Conservation (phyloP, 1,284 basidiomycete species). For the Sporisorium exsertum region DNA sequence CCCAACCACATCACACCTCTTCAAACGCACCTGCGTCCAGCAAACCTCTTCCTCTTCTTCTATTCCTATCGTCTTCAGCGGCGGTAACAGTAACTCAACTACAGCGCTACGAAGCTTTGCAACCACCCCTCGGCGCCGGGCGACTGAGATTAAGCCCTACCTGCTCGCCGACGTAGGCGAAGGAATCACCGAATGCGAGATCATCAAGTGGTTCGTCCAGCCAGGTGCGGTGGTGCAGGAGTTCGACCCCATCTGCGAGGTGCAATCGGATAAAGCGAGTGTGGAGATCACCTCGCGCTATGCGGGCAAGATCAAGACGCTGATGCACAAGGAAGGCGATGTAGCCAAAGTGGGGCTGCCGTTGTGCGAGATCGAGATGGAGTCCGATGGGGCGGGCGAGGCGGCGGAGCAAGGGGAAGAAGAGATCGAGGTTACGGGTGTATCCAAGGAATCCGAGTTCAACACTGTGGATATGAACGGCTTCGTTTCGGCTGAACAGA, state of each 20-base stretch:
- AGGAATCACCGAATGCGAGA: constrained; percentile 73
- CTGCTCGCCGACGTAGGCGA: constrained; percentile 96
- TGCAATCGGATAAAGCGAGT: constrained; percentile 92
- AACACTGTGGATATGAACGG: constrained; percentile 33
- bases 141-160: constrained; percentile 72
- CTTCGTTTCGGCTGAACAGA: constrained; percentile 39
- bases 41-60: constrained; percentile 15
- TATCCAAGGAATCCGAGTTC: constrained; percentile 17
- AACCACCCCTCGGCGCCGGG: constrained; percentile 29
- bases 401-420: constrained; percentile 2
- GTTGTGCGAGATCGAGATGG: constrained; percentile 85
- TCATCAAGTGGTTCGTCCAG: constrained; percentile 73
- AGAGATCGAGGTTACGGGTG: constrained; percentile 18
- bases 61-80: constrained; percentile 20
- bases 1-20: neutral
- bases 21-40: constrained; percentile 29
- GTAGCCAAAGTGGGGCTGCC: constrained; percentile 87
- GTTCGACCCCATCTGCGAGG: constrained; percentile 90
- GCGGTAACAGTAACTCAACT: neutral
- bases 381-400: constrained; percentile 72
- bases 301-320: constrained; percentile 79
- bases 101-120: constrained; percentile 39
- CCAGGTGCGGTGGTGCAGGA: constrained; percentile 76
- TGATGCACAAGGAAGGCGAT: constrained; percentile 84
- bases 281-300: constrained; percentile 93